These are phyloP conservation scores for Leccinum disarticulatum DNA, from an alignment of 768 basidiomycete genomes.

Conservation along the genomic window DNA sequence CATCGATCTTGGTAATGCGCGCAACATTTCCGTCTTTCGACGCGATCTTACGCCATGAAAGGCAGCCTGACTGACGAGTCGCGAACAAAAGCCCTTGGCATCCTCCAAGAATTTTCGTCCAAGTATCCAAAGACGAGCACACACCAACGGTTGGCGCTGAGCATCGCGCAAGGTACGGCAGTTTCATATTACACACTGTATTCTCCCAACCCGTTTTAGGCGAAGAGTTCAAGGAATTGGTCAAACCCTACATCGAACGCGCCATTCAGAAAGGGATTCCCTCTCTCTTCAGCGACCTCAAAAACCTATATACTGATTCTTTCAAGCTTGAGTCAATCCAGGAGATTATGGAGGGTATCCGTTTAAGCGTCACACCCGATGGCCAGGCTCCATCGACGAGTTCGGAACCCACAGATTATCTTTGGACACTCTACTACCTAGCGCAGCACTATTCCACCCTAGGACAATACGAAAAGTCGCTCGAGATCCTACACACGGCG, in stretches of 20 bases:
- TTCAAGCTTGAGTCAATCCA: conserved; percentile 70
- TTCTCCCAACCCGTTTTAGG: conserved; percentile 35
- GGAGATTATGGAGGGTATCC: conserved; percentile 57
- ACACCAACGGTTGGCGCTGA: conserved; percentile 72
- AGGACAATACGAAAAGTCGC: conserved; percentile 43
- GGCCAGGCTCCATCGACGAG: conserved; percentile 31
- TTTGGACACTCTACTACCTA: conserved; percentile 96
- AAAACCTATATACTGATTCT: conserved; percentile 69
- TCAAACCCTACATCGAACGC: conserved; percentile 62
- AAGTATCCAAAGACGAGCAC: conserved; percentile 69
- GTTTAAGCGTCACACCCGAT: conserved; percentile 36
- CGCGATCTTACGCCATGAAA: conserved; percentile 24
- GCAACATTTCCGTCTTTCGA: not conserved
- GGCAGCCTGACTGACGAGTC: conserved; percentile 48
- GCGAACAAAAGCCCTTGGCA: conserved; percentile 50
- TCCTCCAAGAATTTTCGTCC: conserved; percentile 58
- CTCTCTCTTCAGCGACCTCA: conserved; percentile 90
- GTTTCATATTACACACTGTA: not conserved
- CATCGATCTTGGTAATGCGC: conserved; percentile 58
- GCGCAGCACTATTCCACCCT: conserved; percentile 84
- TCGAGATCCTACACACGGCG: conserved; percentile 64
- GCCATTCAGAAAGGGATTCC: conserved; percentile 86
- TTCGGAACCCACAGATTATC: conserved; percentile 70
- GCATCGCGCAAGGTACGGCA: conserved; percentile 51
- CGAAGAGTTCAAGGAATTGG: conserved; percentile 65